Percentiles rank a stretch among this genome's conserved stretches.
Evolutionary conservation across 1,284 basidiomycete species (phyloP).

Genomic region (Earliella scabrosa): DNA sequence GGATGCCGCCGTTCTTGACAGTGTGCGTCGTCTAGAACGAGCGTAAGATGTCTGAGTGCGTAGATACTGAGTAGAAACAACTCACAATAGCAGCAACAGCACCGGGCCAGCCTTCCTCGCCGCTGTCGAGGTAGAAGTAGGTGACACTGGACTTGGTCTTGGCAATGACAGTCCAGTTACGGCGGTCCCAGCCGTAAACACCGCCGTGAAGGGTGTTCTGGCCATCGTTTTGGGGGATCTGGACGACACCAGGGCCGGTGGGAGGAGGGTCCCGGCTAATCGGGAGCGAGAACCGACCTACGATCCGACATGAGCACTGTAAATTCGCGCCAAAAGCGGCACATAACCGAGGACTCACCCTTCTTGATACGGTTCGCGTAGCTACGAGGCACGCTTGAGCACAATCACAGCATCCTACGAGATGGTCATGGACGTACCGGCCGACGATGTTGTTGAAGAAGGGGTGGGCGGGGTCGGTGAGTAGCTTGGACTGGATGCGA

Average conservation of each 20-base stretch:
- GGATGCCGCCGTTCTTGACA: conserved; percentile 48
- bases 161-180: conserved; percentile 53
- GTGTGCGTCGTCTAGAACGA: conserved; percentile 49
- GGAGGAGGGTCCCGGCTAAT: conserved; percentile 48
- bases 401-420: background rate
- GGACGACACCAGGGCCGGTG: conserved; percentile 48
- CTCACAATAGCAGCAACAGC: conserved; percentile 46
- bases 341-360: conserved; percentile 36
- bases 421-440: conserved; percentile 24
- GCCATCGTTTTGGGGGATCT: conserved; percentile 56
- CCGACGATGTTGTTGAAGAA: conserved; percentile 55
- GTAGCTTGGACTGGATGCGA: conserved; percentile 30
- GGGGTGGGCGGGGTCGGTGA: conserved; percentile 51
- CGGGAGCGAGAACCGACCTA: conserved; percentile 53
- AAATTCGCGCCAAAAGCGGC: background rate
- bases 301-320: no score
- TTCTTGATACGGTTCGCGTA: conserved; percentile 59
- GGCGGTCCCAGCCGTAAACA: conserved; percentile 54
- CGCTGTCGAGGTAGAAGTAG: conserved; percentile 52
- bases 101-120: conserved; percentile 59
- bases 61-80: conserved; percentile 19
- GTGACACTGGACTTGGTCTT: conserved; percentile 48
- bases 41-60: background rate
- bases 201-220: conserved; percentile 55
- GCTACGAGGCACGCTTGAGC: background rate